These are phyloP conservation scores for Volvox carteri DNA, from an alignment of 163 green algal species.

Conservation along the genomic window DNA sequence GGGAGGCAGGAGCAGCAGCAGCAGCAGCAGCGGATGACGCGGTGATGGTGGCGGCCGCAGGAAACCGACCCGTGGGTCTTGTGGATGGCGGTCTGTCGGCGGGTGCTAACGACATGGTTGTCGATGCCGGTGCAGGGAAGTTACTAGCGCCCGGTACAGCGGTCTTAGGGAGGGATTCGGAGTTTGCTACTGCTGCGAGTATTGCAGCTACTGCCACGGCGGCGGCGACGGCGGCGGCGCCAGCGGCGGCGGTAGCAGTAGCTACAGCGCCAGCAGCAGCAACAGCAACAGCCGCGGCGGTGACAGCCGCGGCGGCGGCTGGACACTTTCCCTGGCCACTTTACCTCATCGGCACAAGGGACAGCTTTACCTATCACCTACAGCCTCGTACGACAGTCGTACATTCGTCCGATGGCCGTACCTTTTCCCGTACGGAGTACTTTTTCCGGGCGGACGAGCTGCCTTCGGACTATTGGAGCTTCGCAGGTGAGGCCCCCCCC, in stretches of 20 bases:
- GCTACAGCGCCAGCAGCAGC: background rate
- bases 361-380: constrained; percentile 78
- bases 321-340: constrained; percentile 73
- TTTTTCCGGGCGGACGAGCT: constrained; percentile 68
- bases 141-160: no score
- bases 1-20: background rate
- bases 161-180: no score
- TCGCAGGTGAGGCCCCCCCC: constrained; percentile 45
- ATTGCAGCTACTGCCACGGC: background rate
- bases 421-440: constrained; percentile 69
- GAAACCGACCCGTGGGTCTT: no score
- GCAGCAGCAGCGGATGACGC: background rate
- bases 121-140: no score
- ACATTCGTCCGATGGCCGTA: constrained; percentile 13
- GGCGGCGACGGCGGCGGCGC: background rate
- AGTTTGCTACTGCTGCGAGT: no score
- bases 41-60: background rate
- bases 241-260: background rate
- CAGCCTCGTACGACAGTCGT: constrained; percentile 53
- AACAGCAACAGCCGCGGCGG: background rate
- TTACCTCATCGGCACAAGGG: constrained; percentile 80
- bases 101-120: no score
- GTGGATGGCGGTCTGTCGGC: no score
- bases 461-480: constrained; percentile 67
- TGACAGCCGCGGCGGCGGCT: background rate